A percentile compares a stretch with the other conserved stretches of the same genome.
Conservation (phyloP, 2,329 filamentous ascomycete genomes). For the Hypoxylon sp. region DNA sequence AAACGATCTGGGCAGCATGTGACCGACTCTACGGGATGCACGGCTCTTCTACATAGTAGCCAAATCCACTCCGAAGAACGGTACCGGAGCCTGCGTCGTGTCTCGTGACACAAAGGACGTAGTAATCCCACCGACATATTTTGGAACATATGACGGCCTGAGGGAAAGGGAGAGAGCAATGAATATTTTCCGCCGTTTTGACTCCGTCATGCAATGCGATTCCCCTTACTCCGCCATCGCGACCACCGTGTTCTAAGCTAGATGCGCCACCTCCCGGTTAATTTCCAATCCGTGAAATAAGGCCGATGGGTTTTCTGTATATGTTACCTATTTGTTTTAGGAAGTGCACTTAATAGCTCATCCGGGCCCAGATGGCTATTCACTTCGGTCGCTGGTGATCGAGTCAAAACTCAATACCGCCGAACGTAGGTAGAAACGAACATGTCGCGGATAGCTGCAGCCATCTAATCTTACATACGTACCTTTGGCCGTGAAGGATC, state of each 20-base stretch:
- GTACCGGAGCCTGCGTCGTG: conserved; percentile 40
- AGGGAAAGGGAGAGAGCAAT: conserved; percentile 23
- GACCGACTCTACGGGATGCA: conserved; percentile 38
- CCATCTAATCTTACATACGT: conserved; percentile 21
- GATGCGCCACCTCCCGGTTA: conserved; percentile 9
- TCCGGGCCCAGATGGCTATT: conserved; percentile 5
- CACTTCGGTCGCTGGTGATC: neutral
- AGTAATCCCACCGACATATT: conserved; percentile 39
- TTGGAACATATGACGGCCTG: conserved; percentile 35
- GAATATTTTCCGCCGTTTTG: conserved; percentile 35
- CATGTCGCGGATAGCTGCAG: conserved; percentile 24
- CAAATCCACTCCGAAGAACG: conserved; percentile 33
- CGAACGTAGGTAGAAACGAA: conserved; percentile 5
- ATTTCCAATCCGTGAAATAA: conserved; percentile 16
- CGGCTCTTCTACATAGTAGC: conserved; percentile 25
- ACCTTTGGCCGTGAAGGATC: neutral
- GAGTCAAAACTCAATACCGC: conserved; percentile 13
- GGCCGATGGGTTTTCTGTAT: conserved; percentile 9
- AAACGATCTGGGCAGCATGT: conserved; percentile 38
- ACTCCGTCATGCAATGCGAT: conserved; percentile 31
- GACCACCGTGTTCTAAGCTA: conserved; percentile 8
- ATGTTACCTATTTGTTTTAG: conserved; percentile 9
- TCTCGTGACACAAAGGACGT: conserved; percentile 41
- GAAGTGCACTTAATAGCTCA: neutral
- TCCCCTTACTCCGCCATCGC: conserved; percentile 19